Evolutionary conservation across 345 rosid genomes (phyloP).

Genomic region (Eucalyptus regnans): DNA sequence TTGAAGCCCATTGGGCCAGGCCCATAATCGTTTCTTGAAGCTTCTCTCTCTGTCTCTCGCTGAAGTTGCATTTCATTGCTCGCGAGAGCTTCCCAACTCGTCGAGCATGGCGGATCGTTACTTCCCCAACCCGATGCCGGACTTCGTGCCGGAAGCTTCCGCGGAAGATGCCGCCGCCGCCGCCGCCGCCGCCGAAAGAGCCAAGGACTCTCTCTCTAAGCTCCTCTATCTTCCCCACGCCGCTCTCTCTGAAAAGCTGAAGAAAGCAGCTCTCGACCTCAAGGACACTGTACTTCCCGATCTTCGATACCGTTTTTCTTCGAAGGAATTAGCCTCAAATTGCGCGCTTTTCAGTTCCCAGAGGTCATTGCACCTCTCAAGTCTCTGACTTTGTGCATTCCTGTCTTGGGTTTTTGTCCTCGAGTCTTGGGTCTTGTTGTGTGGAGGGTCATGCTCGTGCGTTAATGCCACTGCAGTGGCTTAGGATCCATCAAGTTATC

Average conservation of each 20-base stretch:
- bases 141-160: constrained; percentile 4
- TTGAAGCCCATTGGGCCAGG: not conserved
- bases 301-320: not conserved
- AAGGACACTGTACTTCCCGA: constrained; percentile 19
- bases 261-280: constrained; percentile 23
- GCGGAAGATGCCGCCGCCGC: not conserved
- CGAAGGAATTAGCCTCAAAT: not conserved
- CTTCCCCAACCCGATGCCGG: constrained; percentile 22
- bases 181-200: not conserved
- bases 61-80: not conserved
- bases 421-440: not conserved
- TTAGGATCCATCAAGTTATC: not conserved
- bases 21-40: not conserved
- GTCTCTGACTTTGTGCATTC: not conserved
- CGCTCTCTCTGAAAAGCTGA: constrained; percentile 18
- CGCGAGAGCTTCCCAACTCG: not conserved
- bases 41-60: not conserved
- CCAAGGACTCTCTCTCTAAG: constrained; percentile 10
- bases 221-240: constrained; percentile 30
- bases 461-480: not conserved
- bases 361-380: not conserved
- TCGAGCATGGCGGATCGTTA: constrained; percentile 21
- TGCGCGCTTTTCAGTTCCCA: not conserved
- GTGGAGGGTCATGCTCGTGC: not conserved
- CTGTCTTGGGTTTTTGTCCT: not conserved